Evolutionary conservation across 2,329 filamentous ascomycete genomes (phyloP).

Genomic region (Hymenoscyphus albidus): DNA sequence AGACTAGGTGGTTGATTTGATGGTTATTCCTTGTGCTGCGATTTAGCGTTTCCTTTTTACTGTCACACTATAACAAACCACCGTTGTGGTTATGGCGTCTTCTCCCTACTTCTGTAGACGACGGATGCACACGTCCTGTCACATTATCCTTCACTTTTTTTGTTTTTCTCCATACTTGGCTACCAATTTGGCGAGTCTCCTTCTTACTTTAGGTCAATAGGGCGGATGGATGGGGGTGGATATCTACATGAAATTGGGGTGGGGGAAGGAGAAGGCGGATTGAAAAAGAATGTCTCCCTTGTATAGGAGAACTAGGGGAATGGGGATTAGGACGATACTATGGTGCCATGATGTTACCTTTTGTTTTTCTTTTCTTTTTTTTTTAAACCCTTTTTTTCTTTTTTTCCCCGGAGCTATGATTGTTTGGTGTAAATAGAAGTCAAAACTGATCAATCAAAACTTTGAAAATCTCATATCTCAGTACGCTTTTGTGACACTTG

Average conservation of each 20-base stretch:
- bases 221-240: neutral
- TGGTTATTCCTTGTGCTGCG: conserved; percentile 19
- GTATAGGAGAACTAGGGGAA: neutral
- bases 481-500: neutral
- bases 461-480: neutral
- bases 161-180: neutral
- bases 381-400: too few relatives aligned
- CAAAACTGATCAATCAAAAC: neutral
- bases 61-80: neutral
- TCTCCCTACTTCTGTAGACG: neutral
- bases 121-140: neutral
- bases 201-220: neutral
- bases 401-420: neutral
- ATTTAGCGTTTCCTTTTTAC: conserved; percentile 22
- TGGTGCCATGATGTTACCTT: neutral
- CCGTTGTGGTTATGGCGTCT: conserved; percentile 7
- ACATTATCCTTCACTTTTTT: conserved; percentile 6
- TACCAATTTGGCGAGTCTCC: too few relatives aligned
- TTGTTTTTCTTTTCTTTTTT: neutral
- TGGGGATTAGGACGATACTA: neutral
- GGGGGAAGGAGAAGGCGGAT: too few relatives aligned
- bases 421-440: neutral
- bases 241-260: too few relatives aligned
- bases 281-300: too few relatives aligned
- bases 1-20: conserved; percentile 8